Base-by-base conservation (phyloP, 495 filamentous ascomycete species). In the Astrothelium macrocarpum region DNA sequence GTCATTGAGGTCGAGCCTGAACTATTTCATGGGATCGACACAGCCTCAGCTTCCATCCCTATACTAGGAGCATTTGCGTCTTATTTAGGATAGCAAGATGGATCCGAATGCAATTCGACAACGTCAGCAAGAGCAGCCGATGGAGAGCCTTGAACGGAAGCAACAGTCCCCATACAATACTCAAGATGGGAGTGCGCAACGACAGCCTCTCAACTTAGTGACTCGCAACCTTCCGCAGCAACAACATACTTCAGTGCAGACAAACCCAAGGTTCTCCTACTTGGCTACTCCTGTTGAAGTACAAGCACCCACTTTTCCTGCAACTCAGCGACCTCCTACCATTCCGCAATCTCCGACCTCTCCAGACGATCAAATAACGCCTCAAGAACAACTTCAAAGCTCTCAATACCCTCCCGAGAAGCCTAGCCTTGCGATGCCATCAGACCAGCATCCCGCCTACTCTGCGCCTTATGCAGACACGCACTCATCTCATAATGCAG, bases 321-420 rank as follows among this genome's bases (percentile, higher is more conserved):
- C 49, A 2, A 56, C 25, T 28, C 49, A 56, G 20, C 49, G 49
- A 29, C 49, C 49, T 12, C 49, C 49, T 28, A 56, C 64, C 2
- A 66, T 66, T 16, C 60, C 64, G 20, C 64, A 66, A 32, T 66
- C 64, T 34, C 60, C 64, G 32, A 18, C 31, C 9, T 59, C 62
- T 20, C 46, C 62, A 11, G 58, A 59, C 58, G 45, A n/a, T 23
- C 3, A 45, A 36, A 32, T 49, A 39, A 23, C 26, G 1, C 26
- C 11, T 31, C 31, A 34, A 32, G 43, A 25, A 25, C 31, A 4
- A 32, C 34, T 14, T n/a, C 12, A 9, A 16, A 31, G n/a, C 10
- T 14, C 59, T 23, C 59, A 39, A n/a, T 62, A 62, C 26, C 61
- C 61, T 62, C 20, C 43, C 12, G 61, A 62, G n/a, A 62, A 53